A percentile compares a stretch with the other conserved stretches of the same genome.
phyloP scores from a whole-genome alignment of 305 asterid species.

The Fraxinus albicans region DNA sequence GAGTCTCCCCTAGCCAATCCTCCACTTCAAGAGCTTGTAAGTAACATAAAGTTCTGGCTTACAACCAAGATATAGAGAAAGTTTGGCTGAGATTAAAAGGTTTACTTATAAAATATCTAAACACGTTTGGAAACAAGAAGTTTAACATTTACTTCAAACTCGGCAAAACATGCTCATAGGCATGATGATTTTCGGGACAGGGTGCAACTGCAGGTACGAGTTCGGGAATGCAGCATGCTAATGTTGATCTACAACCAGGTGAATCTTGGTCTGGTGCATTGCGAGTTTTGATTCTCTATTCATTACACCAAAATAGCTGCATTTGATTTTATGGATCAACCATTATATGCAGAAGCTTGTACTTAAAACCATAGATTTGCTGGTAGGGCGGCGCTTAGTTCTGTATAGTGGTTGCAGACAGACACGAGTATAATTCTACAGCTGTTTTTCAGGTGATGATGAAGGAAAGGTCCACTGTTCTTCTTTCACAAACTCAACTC shows the following conservation, averaged over 20 bases:
- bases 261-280: constrained; percentile 6
- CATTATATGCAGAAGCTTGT: neutral
- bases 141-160: neutral
- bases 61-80: neutral
- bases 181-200: constrained; percentile 38
- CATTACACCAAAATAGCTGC: neutral
- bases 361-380: neutral
- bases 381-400: constrained; percentile 6
- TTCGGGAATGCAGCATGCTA: constrained; percentile 61
- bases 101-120: neutral
- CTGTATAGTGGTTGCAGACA: neutral
- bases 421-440: neutral
- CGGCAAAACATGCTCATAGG: neutral
- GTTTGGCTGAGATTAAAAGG: neutral
- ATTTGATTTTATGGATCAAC: neutral
- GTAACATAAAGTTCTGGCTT: constrained; percentile 30
- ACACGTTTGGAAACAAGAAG: neutral
- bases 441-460: constrained; percentile 57
- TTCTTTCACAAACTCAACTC: constrained; percentile 44
- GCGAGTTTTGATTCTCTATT: neutral
- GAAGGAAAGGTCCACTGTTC: constrained; percentile 51
- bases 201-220: constrained; percentile 62
- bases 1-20: constrained; percentile 77
- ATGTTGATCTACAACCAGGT: constrained; percentile 64
- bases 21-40: constrained; percentile 69